Evolutionary conservation across 108 stramenopile genomes (phyloP).

Genomic region (Fistulifera solaris): DNA sequence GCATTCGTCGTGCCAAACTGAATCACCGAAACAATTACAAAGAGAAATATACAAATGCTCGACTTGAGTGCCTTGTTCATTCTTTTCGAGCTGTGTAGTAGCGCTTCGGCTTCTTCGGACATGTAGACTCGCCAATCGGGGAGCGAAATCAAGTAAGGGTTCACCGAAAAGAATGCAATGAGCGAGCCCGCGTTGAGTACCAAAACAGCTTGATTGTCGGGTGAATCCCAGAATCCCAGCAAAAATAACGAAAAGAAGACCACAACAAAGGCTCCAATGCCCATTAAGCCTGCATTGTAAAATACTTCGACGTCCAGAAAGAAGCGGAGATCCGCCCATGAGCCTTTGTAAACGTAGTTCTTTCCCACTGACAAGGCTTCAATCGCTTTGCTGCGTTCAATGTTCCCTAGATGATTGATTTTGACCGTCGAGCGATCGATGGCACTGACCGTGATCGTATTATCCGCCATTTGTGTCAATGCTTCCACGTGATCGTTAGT

Average conservation of each 20-base stretch:
- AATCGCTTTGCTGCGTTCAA: constrained; percentile 37
- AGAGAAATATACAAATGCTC: constrained; percentile 12
- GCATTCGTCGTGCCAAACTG: constrained; percentile 25
- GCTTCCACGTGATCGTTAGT: constrained; percentile 60
- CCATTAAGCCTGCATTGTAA: constrained; percentile 25
- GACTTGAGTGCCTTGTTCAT: constrained; percentile 22
- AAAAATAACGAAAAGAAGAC: constrained; percentile 33
- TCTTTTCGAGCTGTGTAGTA: constrained; percentile 39
- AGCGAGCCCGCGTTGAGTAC: constrained; percentile 34
- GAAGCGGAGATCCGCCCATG: constrained; percentile 41
- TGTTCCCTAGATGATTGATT: constrained; percentile 30
- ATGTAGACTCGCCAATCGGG: constrained; percentile 47
- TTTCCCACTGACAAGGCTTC: constrained; percentile 41
- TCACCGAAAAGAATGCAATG: constrained; percentile 39
- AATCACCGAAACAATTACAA: constrained; percentile 25
- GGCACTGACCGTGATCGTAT: constrained; percentile 50
- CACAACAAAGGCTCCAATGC: constrained; percentile 22
- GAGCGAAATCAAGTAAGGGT: constrained; percentile 46
- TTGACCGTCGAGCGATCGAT: constrained; percentile 28
- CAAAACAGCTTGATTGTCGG: constrained; percentile 26
- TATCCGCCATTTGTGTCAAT: constrained; percentile 43
- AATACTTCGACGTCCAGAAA: constrained; percentile 44
- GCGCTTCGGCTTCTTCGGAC: constrained; percentile 57
- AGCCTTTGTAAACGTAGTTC: constrained; percentile 20
- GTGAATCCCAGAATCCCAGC: constrained; percentile 37